These are phyloP conservation scores for Teunomyces funiuensis DNA, from an alignment of 805 yeast species.

Conservation along the genomic window DNA sequence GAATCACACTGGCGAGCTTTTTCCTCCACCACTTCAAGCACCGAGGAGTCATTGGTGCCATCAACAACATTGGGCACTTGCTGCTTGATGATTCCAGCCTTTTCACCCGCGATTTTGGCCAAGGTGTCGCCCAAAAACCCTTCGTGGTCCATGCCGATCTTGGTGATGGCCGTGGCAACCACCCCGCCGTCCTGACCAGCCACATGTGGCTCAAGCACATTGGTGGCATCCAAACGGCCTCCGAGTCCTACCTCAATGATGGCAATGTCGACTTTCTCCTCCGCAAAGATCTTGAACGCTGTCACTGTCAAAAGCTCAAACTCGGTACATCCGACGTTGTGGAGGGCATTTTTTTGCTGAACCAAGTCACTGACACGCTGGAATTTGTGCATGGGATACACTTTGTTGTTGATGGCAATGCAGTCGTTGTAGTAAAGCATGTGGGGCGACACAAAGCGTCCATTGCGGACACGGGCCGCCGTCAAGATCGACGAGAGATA, in stretches of 20 bases:
- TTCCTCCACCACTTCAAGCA: constrained; percentile 44
- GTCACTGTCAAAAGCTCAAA: constrained; percentile 85
- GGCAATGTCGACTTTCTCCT: constrained; percentile 64
- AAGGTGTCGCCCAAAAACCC: constrained; percentile 67
- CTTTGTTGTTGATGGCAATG: constrained; percentile 60
- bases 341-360: constrained; percentile 33
- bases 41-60: constrained; percentile 57
- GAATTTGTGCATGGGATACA: constrained; percentile 52
- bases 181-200: constrained; percentile 34
- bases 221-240: constrained; percentile 87
- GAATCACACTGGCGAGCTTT: constrained; percentile 36
- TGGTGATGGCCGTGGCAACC: constrained; percentile 71
- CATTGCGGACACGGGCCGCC: constrained; percentile 50
- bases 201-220: constrained; percentile 47
- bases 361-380: constrained; percentile 44
- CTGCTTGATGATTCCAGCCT: constrained; percentile 80
- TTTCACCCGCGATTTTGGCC: constrained; percentile 66
- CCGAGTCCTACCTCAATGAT: constrained; percentile 95
- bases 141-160: constrained; percentile 86
- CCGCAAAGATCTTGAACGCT: constrained; percentile 73
- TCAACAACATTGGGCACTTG: constrained; percentile 69
- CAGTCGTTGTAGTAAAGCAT: constrained; percentile 72
- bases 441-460: constrained; percentile 91
- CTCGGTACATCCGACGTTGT: constrained; percentile 70
- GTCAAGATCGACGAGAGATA: constrained; percentile 68